Base-by-base conservation (phyloP, 805 yeast genomes). In the Wickerhamomyces alni region DNA sequence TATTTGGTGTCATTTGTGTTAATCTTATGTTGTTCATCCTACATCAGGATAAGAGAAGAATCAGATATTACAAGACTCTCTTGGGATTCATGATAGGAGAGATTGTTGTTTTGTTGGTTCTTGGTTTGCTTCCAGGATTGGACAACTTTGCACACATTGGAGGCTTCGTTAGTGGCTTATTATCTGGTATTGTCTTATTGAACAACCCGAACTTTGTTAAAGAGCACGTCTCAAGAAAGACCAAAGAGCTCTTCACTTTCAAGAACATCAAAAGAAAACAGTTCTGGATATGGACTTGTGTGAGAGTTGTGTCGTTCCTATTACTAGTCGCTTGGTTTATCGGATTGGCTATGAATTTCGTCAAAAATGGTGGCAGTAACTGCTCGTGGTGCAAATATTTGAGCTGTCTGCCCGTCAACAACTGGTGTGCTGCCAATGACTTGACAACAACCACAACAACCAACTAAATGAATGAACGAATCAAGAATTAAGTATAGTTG, bases 101-200 rank as follows among this genome's bases (percentile, higher is more conserved):
- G 53, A 69, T 82, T 28, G 50, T 80, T 11, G 65, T 80, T 5
- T 69, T 80, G 29, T 67, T 82, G 34, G 82, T 72, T 7, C 59
- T 82, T 16, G 89, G 89, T 0, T 62, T 82, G 16, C 59, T 82
- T 13, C 89, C 89, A 0, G 89, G 89, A 0, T 54, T 82, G 39
- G 89, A 82, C 57, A 82, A 82, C 54, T 82, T 82, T 52, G 70
- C 83, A 32, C 88, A 82, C 56, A 73, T 82, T 48, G 89, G 89
- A 10, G 72, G 24, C 9, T 21, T 21, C 24, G 9, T 77, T 18
- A 62, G 76, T 59, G 89, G 89, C 0, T 29, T 77, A 0, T 53
- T 75, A 21, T 47, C 68, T 26, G 75, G 82, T 1, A 50, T 77
- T 0, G 59, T 70, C 1, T 45, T 80, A 10, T 51, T 82, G 30